These are phyloP conservation scores for Yamadazyma dendronema DNA, from an alignment of 1,139 yeast species.

Conservation along the genomic window DNA sequence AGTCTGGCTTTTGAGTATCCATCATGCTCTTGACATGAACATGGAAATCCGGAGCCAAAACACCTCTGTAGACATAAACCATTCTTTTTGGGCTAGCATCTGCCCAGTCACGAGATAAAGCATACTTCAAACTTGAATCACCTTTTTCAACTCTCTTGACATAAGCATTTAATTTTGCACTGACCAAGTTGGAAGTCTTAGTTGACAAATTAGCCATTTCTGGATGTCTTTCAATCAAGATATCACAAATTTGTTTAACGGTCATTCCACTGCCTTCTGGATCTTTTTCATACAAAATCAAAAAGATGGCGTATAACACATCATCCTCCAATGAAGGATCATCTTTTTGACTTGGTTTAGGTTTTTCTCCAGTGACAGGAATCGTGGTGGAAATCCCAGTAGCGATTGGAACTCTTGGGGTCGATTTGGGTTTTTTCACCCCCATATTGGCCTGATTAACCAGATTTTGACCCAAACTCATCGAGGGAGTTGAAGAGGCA, in stretches of 20 bases:
- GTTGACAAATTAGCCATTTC: conserved; percentile 78
- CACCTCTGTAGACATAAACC: conserved; percentile 82
- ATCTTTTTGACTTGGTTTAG: conserved; percentile 61
- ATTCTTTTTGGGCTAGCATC: conserved; percentile 84
- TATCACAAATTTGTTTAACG: conserved; percentile 79
- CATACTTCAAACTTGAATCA: conserved; percentile 66
- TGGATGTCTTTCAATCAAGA: conserved; percentile 68
- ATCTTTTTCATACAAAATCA: conserved; percentile 66
- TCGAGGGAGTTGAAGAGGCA: too few relatives aligned
- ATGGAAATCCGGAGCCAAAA: conserved; percentile 69
- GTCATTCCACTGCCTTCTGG: conserved; percentile 75
- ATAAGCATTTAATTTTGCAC: conserved; percentile 80
- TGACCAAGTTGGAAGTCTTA: conserved; percentile 76
- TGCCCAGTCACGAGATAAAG: conserved; percentile 84
- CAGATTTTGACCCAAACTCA: too few relatives aligned
- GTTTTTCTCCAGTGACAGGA: conserved; percentile 80
- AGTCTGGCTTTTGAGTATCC: conserved; percentile 30
- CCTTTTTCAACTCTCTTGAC: conserved; percentile 83
- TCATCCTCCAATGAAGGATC: conserved; percentile 69
- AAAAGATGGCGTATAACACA: conserved; percentile 70
- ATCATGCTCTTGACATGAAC: conserved; percentile 61
- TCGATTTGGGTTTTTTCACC: conserved; percentile 33
- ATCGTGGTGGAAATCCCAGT: conserved; percentile 76
- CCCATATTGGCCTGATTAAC: too few relatives aligned
- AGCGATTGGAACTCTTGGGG: conserved; percentile 52